These are phyloP conservation scores for Cordyceps militaris DNA, from an alignment of 2,329 filamentous ascomycete genomes.

Conservation along the genomic window DNA sequence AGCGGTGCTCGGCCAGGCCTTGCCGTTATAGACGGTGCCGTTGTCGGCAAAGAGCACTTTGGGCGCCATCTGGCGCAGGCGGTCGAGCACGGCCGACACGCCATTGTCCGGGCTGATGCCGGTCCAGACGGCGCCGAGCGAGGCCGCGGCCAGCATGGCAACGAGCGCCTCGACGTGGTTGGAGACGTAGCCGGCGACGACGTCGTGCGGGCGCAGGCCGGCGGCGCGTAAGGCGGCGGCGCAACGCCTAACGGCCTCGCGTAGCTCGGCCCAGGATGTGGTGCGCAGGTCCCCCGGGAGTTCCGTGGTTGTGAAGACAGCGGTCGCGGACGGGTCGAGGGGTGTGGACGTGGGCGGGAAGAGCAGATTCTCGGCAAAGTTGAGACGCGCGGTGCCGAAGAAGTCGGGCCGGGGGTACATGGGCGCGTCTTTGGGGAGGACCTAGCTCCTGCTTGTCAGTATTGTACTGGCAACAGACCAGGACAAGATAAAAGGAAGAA, in stretches of 20 bases:
- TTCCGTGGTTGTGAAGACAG: slow-evolving; percentile 79
- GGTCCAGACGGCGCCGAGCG: slow-evolving; percentile 86
- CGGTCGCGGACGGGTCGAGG: slow-evolving; percentile 50
- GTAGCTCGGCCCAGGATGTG: slow-evolving; percentile 69
- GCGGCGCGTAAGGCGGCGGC: slow-evolving; percentile 61
- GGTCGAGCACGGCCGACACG: slow-evolving; percentile 82
- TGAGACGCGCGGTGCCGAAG: slow-evolving; percentile 71
- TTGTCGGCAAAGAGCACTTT: slow-evolving; percentile 81
- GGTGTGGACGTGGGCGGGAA: slow-evolving; percentile 51
- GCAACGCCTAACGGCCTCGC: slow-evolving; percentile 69
- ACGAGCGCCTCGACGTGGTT: slow-evolving; percentile 85
- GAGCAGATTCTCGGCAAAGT: slow-evolving; percentile 92
- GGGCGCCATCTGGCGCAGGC: slow-evolving; percentile 78
- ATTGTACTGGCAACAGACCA: neutral
- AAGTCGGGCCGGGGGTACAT: slow-evolving; percentile 87
- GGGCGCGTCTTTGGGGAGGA: slow-evolving; percentile 56
- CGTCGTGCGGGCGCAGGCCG: slow-evolving; percentile 50
- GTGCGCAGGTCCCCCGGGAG: slow-evolving; percentile 47
- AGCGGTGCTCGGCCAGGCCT: slow-evolving; percentile 69
- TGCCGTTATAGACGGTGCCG: slow-evolving; percentile 83
- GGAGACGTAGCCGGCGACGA: slow-evolving; percentile 71
- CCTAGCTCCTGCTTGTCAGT: slow-evolving; percentile 39
- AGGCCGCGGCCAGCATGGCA: slow-evolving; percentile 76
- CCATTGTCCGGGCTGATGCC: slow-evolving; percentile 89
- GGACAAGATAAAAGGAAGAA: neutral